phyloP scores from a whole-genome alignment of 495 filamentous ascomycete species.

The Chaetomium tenue region DNA sequence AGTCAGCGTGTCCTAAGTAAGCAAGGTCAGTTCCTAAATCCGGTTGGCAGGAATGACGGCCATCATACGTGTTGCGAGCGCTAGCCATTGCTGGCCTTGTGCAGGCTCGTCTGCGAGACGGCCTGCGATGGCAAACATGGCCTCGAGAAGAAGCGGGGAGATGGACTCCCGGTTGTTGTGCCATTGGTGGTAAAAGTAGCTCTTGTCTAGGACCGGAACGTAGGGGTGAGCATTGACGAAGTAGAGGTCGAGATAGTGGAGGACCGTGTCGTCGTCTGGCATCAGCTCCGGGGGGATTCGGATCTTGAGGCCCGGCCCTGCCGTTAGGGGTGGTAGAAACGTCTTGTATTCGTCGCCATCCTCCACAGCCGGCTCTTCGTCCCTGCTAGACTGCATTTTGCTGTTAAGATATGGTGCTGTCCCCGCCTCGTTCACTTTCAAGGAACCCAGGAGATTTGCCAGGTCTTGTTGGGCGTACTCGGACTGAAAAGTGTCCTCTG shows the following conservation, averaged over 20 bases:
- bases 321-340: slow-evolving; percentile 61
- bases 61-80: slow-evolving; percentile 79
- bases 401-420: slow-evolving; percentile 89
- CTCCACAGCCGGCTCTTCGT: slow-evolving; percentile 75
- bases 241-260: slow-evolving; percentile 88
- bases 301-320: slow-evolving; percentile 69
- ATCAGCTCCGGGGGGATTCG: slow-evolving; percentile 92
- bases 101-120: slow-evolving; percentile 77
- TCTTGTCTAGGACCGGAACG: slow-evolving; percentile 85
- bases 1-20: slow-evolving; percentile 78
- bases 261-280: slow-evolving; percentile 79
- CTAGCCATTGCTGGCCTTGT: slow-evolving; percentile 91
- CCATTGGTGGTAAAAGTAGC: slow-evolving; percentile 90
- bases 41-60: neutral
- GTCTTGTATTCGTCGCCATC: slow-evolving; percentile 66
- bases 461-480: slow-evolving; percentile 72
- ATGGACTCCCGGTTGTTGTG: slow-evolving; percentile 78
- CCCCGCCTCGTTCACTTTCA: slow-evolving; percentile 84
- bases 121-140: slow-evolving; percentile 91
- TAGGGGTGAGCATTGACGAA: slow-evolving; percentile 94
- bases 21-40: slow-evolving; percentile 30
- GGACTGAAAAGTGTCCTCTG: slow-evolving; percentile 54
- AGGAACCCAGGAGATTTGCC: slow-evolving; percentile 76
- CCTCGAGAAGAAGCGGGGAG: slow-evolving; percentile 88
- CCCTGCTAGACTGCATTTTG: slow-evolving; percentile 55